Percentiles rank a stretch among this genome's conserved stretches.
Evolutionary conservation across 805 yeast genomes (phyloP).

Genomic region (Wickerhamomyces sydowiorum): DNA sequence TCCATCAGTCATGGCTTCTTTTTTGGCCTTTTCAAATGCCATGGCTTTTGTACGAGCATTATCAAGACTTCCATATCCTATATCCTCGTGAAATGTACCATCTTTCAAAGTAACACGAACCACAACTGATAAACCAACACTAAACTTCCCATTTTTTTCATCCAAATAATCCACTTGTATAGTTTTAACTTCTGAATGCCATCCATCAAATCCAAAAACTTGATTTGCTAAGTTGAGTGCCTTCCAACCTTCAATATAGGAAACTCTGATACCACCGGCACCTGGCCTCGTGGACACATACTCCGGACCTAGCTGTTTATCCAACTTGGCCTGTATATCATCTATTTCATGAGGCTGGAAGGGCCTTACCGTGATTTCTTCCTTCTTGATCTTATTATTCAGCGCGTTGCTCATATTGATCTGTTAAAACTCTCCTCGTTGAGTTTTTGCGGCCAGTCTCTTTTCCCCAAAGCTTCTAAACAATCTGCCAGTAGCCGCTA

Average conservation of each 20-base stretch:
- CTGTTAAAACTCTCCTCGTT: too few species aligned
- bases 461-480: too few species aligned
- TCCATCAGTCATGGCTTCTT: constrained; percentile 82
- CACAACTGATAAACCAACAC: constrained; percentile 66
- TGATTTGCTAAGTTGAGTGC: constrained; percentile 76
- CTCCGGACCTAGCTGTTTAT: constrained; percentile 64
- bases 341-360: constrained; percentile 10
- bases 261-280: constrained; percentile 62
- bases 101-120: constrained; percentile 69
- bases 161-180: constrained; percentile 70
- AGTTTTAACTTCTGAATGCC: constrained; percentile 67
- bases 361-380: neutral
- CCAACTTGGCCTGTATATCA: constrained; percentile 32
- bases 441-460: too few species aligned
- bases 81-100: constrained; percentile 77
- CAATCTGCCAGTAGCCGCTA: too few species aligned
- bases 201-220: constrained; percentile 78
- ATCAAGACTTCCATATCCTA: constrained; percentile 81
- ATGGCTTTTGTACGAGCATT: constrained; percentile 65
- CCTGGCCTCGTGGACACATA: constrained; percentile 72
- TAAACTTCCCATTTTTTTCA: constrained; percentile 48
- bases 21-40: constrained; percentile 80
- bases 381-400: neutral
- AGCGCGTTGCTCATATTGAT: neutral
- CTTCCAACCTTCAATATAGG: constrained; percentile 81